phyloP scores from a whole-genome alignment of 768 basidiomycete species.

The Amanita exitialis region DNA sequence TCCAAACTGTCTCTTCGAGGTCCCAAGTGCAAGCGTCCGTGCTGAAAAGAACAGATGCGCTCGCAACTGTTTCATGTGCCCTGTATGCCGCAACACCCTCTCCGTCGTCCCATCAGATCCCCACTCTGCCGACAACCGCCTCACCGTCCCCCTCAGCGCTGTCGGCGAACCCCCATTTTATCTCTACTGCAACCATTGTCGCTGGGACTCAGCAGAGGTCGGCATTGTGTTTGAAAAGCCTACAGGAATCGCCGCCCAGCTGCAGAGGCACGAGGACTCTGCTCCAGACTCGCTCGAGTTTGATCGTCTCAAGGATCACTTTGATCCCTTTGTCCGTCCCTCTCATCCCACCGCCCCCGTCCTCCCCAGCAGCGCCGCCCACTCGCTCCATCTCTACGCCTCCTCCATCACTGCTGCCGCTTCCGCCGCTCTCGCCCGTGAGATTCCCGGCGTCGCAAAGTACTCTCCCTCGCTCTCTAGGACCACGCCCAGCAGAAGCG shows the following conservation, averaged over 20 bases:
- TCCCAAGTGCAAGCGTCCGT: constrained; percentile 95
- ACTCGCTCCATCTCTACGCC: constrained; percentile 67
- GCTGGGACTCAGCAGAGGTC: constrained; percentile 91
- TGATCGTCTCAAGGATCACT: constrained; percentile 92
- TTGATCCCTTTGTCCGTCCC: constrained; percentile 89
- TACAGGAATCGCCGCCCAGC: constrained; percentile 88
- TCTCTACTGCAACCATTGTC: constrained; percentile 84
- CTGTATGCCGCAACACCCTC: constrained; percentile 83
- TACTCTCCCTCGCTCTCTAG: constrained; percentile 51
- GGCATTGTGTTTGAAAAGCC: constrained; percentile 95
- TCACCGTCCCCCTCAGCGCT: constrained; percentile 41
- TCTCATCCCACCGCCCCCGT: constrained; percentile 50
- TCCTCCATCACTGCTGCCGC: constrained; percentile 86
- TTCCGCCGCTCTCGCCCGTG: constrained; percentile 79
- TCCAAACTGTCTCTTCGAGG: constrained; percentile 97
- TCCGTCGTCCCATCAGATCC: constrained; percentile 89
- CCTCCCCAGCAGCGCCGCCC: constrained; percentile 36
- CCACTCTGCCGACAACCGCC: constrained; percentile 46
- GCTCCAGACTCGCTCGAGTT: constrained; percentile 82
- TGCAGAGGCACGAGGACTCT: constrained; percentile 85
- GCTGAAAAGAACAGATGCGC: constrained; percentile 99
- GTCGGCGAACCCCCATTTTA: constrained; percentile 86
- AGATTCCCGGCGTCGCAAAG: constrained; percentile 75
- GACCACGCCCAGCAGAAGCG: constrained; percentile 30
- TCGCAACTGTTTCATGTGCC: constrained; percentile 95